Evolutionary conservation across 345 rosid species (phyloP), one percentile per base, ranked within the genome.

Genomic region (Clarkia xantiana): DNA sequence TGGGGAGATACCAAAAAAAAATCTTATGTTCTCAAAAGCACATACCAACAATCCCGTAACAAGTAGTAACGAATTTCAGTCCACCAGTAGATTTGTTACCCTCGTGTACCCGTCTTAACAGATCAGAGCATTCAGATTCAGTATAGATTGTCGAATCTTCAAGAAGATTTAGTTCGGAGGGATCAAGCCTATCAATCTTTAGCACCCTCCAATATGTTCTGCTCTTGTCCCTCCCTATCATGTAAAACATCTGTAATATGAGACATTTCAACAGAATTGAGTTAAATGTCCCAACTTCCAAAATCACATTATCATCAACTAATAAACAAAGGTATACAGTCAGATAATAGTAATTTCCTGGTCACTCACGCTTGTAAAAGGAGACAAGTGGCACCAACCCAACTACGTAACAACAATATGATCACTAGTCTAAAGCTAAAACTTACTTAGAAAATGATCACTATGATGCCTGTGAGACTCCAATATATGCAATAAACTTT

Each of bases 41-140:
- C 88, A 52, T 61, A 93, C 99, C 99, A 62, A 87, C 69, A 53
- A 93, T 82, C 58, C 99, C 99, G 63, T 84, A 93, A 65, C 95
- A 93, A 55, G 75, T 66, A 12, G 96, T 76, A 14, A 93, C 82
- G 48, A 87, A 79, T 64, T 77, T 82, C 12, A 93, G 75, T 39
- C 99, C 99, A 19, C 99, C 99, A 0, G 96, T 93, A 4, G 87
- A 64, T 55, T 57, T 75, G 74, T 93, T 93, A 48, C 99, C 99
- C 71, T 87, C 96, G 12, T 86, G 80, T 67, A 93, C 79, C 64
- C 95, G 83, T 61, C 77, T 78, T 41, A 93, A 68, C 62, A 93
- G 56, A 53, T 87, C 95, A 20, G 71, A 75, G 53, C 94, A 84
- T 67, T 91, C 81, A 3, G 65, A 49, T 59, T 84, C 85, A 0